Conservation (phyloP, 75 land plant species). For the Cryptomeria japonica region DNA sequence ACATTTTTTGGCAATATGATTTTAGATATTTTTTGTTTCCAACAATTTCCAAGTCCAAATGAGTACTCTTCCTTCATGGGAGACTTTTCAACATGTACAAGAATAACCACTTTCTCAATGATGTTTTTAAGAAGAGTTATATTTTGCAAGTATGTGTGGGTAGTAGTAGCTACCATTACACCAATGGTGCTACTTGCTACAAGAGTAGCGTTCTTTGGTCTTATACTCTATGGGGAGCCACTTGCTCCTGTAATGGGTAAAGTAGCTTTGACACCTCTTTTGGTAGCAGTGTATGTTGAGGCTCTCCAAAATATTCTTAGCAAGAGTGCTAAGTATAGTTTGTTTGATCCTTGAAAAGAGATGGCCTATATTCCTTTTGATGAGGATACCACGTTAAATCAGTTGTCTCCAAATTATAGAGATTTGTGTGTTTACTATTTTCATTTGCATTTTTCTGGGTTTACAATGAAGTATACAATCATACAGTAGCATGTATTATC, state of each 20-base stretch:
- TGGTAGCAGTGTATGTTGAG: conserved; percentile 97
- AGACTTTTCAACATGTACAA: conserved; percentile 94
- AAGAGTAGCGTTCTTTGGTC: conserved; percentile 93
- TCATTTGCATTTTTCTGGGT: background rate
- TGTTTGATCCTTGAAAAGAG: conserved; percentile 99
- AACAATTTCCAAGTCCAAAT: conserved; percentile 97
- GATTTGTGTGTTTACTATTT: background rate
- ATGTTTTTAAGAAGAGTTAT: conserved; percentile 88
- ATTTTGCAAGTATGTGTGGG: conserved; percentile 93
- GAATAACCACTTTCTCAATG: conserved; percentile 96
- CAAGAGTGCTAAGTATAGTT: conserved; percentile 98
- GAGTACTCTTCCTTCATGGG: conserved; percentile 99
- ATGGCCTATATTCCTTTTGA: conserved; percentile 99
- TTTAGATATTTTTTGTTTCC: background rate
- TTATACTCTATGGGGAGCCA: conserved; percentile 84
- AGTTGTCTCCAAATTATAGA: background rate
- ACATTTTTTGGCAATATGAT: background rate
- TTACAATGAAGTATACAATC: background rate
- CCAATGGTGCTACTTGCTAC: conserved; percentile 91
- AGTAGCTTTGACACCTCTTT: conserved; percentile 90
- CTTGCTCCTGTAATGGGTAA: conserved; percentile 68
- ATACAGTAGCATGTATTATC: background rate
- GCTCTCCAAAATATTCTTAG: conserved; percentile 98
- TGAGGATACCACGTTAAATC: conserved; percentile 90
- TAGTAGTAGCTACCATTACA: conserved; percentile 93